Conservation (phyloP, 169 alveolate species). For the Eimeria tenella region DNA sequence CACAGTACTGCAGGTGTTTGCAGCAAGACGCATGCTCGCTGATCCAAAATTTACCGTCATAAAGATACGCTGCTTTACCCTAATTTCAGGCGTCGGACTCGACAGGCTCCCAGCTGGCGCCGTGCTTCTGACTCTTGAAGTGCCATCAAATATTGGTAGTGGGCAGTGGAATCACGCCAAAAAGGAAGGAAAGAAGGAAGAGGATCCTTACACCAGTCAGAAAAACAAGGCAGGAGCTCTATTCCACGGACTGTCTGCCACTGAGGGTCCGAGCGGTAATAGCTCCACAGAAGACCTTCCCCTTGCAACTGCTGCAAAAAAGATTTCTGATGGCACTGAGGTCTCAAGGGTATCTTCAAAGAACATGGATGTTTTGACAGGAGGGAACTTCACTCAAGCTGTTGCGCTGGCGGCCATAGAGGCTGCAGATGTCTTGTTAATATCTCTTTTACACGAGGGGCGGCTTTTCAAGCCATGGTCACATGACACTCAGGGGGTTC, state of each 20-base stretch:
- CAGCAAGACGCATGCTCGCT: background rate
- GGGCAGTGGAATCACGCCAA: background rate
- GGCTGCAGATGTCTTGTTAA: constrained; percentile 47
- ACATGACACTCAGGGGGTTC: background rate
- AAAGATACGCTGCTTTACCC: background rate
- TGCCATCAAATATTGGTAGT: background rate
- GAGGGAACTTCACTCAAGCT: background rate
- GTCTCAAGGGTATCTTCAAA: background rate
- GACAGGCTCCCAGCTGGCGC: constrained; percentile 43
- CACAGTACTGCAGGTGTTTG: background rate
- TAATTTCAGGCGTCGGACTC: constrained; percentile 27
- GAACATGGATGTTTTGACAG: background rate
- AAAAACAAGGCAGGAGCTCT: background rate
- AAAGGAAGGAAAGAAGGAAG: background rate
- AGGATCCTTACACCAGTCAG: background rate
- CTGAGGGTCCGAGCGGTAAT: background rate
- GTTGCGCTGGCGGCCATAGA: constrained; percentile 38
- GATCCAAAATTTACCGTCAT: background rate
- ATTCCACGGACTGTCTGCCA: background rate
- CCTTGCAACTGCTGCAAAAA: background rate
- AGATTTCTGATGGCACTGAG: background rate
- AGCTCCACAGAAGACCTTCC: background rate
- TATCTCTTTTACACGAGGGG: background rate
- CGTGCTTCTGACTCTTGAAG: constrained; percentile 48
- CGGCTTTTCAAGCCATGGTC: background rate